Conservation (phyloP, 208 protist genomes). For the Leishmania martiniquensis region DNA sequence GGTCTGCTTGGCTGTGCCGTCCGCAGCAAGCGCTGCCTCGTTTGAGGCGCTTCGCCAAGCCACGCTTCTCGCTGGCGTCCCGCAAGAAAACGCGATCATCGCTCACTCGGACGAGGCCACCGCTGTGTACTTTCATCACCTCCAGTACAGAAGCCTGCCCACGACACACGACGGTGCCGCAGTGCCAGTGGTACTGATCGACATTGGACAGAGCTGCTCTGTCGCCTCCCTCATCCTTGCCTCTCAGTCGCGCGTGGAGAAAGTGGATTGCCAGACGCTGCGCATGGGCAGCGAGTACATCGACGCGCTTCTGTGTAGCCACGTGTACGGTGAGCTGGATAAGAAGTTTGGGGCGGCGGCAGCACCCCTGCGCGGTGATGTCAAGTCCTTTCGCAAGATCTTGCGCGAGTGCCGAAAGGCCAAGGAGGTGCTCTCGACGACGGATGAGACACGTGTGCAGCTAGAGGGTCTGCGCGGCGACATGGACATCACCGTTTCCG, state of each 20-base stretch:
- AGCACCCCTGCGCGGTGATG: constrained; percentile 38
- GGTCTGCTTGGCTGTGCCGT: constrained; percentile 37
- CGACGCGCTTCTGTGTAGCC: constrained; percentile 50
- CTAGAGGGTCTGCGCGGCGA: constrained; percentile 57
- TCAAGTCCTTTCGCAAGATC: constrained; percentile 60
- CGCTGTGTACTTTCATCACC: constrained; percentile 69
- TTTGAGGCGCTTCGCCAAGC: constrained; percentile 56
- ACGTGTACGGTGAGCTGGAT: constrained; percentile 59
- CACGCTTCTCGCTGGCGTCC: constrained; percentile 55
- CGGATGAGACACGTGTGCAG: constrained; percentile 50
- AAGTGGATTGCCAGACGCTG: constrained; percentile 40
- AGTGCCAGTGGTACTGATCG: constrained; percentile 54
- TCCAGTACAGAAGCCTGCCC: constrained; percentile 54
- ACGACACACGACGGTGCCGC: constrained; percentile 17
- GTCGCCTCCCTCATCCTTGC: constrained; percentile 38
- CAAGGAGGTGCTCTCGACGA: constrained; percentile 79
- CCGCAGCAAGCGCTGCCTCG: constrained; percentile 21
- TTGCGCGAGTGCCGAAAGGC: constrained; percentile 65
- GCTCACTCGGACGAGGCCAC: constrained; percentile 52
- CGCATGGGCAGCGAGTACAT: constrained; percentile 58
- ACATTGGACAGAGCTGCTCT: constrained; percentile 63
- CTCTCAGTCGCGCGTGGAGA: constrained; percentile 35
- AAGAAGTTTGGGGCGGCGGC: constrained; percentile 27
- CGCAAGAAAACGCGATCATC: constrained; percentile 43
- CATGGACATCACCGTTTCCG: constrained; percentile 46